A percentile compares a stretch with the other conserved stretches of the same genome.
Evolutionary conservation across 192 early-diverging fungal genomes (phyloP).

Genomic region (Gaertneriomyces semiglobifer): DNA sequence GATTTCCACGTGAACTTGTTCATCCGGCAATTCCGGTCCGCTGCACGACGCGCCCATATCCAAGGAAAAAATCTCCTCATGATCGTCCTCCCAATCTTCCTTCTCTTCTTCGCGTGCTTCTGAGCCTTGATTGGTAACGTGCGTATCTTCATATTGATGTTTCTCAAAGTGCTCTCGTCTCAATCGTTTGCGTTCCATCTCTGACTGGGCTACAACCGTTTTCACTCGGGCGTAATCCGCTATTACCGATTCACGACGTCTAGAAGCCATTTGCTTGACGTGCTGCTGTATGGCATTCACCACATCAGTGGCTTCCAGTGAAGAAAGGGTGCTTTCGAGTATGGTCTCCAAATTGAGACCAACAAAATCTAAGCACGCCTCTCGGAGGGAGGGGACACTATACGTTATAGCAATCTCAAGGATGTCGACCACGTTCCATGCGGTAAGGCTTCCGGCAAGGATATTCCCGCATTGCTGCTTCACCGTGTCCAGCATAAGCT

Average conservation of each 20-base stretch:
- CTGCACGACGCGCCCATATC: conserved; percentile 16
- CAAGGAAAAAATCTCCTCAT: conserved; percentile 30
- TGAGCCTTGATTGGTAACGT: background rate
- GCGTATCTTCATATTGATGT: background rate
- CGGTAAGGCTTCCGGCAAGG: conserved; percentile 26
- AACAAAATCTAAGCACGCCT: conserved; percentile 54
- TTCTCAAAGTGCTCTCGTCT: conserved; percentile 5
- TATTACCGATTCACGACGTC: no score
- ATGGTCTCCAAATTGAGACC: conserved; percentile 38
- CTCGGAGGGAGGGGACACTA: conserved; percentile 44
- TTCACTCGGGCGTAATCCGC: conserved; percentile 1
- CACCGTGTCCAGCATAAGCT: conserved; percentile 51
- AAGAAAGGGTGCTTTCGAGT: background rate
- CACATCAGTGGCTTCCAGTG: background rate
- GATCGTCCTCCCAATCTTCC: background rate
- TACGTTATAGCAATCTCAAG: conserved; percentile 56
- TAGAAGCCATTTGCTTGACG: no score
- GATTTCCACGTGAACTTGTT: background rate
- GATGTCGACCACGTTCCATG: conserved; percentile 51
- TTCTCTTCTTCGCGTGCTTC: background rate
- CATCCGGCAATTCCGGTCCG: background rate
- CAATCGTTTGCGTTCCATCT: background rate
- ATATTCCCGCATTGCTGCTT: conserved; percentile 35
- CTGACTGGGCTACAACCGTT: background rate
- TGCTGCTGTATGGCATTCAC: no score